Conservation (phyloP, 495 filamentous ascomycete species). For the Talaromyces liani region DNA sequence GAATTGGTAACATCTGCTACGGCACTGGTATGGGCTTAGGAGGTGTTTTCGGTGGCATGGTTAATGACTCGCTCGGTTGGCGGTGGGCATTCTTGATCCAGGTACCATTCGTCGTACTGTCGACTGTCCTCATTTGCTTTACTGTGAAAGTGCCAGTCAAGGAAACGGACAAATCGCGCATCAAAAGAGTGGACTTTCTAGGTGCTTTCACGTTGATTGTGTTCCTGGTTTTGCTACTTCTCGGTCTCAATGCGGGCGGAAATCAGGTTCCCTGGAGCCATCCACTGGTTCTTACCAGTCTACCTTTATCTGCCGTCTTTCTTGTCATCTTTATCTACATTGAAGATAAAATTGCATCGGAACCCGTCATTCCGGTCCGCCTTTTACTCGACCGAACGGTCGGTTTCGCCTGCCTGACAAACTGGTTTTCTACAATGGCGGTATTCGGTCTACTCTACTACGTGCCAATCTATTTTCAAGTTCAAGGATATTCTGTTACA, state of each 20-base stretch:
- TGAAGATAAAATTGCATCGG: slow-evolving; percentile 53
- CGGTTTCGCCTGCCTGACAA: slow-evolving; percentile 64
- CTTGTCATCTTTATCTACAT: slow-evolving; percentile 54
- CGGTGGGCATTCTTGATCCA: slow-evolving; percentile 72
- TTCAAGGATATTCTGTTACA: slow-evolving; percentile 63
- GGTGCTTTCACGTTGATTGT: slow-evolving; percentile 62
- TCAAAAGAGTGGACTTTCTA: slow-evolving; percentile 78
- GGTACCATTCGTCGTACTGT: slow-evolving; percentile 57
- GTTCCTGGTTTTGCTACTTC: slow-evolving; percentile 64
- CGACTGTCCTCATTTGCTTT: slow-evolving; percentile 55
- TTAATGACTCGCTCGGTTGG: slow-evolving; percentile 76
- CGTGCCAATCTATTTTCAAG: slow-evolving; percentile 74
- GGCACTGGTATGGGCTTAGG: slow-evolving; percentile 63
- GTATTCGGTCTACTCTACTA: slow-evolving; percentile 60
- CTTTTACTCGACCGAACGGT: slow-evolving; percentile 70
- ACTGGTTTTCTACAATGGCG: slow-evolving; percentile 57
- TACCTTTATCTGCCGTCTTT: slow-evolving; percentile 58
- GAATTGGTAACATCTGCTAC: slow-evolving; percentile 72
- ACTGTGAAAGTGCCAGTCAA: slow-evolving; percentile 73
- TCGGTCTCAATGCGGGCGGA: slow-evolving; percentile 79
- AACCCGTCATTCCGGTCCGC: slow-evolving; percentile 80
- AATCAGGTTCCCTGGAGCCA: slow-evolving; percentile 81
- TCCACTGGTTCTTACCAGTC: slow-evolving; percentile 61
- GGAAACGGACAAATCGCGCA: slow-evolving; percentile 42
- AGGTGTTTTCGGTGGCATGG: slow-evolving; percentile 64